Base-by-base conservation (phyloP, 140 eudicot genomes). In the Erigeron philadelphicus region DNA sequence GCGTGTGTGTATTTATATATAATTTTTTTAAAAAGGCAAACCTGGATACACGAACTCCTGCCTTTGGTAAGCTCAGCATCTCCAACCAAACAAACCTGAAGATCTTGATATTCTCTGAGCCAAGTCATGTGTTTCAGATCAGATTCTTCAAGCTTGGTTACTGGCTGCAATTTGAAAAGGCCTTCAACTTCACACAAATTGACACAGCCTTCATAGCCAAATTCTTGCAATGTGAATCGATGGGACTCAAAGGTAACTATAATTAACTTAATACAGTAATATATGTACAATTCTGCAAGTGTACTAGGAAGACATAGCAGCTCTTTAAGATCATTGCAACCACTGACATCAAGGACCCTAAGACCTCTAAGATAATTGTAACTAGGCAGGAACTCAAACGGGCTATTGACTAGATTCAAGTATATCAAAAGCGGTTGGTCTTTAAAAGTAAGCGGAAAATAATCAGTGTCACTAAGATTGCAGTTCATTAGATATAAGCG, bases 31-130 rank as follows among this genome's bases (percentile, higher is more conserved):
- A 21, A 21, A 21, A 21, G 25, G 45, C 31, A 8, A 25, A 62
- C 68, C 68, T 62, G 68, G 3, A 41, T 35, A 62, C 15, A 49
- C 1, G 50, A 62, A 41, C 50, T 41, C 40, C 68, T 41, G 25
- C 25, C 50, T 41, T 41, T 42, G 52, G 68, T 62, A n/a, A 62
- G 68, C 68, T 40, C 52, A 62, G 41, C 8, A 62, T 62, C 68
- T 12, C 68, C 68, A 62, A 41, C 12, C 2, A 62, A 49, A 25
- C 35, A 41, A 13, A 62, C 25, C 31, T 40, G n/a, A 42, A 40
- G 68, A 41, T 62, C 1, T 40, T 62, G 11, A 62, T 40, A 40
- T 62, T 41, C 52, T 62, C 40, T 62, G 8, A 62, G 31, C 68
- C 68, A 62, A n/a, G 15, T 40, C 68, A 62, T 3, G 50, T 62